Evolutionary conservation across 345 rosid genomes (phyloP), one percentile per base, ranked within the genome.

Genomic region (Sonneratia alba): DNA sequence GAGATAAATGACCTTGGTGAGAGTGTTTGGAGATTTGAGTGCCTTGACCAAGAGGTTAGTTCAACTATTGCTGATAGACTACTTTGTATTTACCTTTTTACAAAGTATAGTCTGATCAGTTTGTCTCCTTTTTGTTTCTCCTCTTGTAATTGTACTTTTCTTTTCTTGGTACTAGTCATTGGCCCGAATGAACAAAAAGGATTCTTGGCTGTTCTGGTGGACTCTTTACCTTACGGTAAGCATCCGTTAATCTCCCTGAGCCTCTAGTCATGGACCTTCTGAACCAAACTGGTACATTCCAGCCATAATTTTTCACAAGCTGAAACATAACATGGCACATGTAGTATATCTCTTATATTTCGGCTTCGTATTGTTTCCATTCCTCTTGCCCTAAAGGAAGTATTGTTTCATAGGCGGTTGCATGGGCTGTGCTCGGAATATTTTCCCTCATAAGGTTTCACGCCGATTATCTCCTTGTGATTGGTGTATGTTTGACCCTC

Each of bases 21-120:
- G 85, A 96, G 99, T 71, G 97, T 96, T 5, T 96, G 99, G 99
- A 89, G 77, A 77, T 96, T 92, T 67, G 98, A 96, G 82, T 91
- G 91, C 78, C 99, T 96, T 78, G 99, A 92, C 76, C 98, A 92
- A 77, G 99, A 96, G 90, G 99, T 96, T 81, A 73, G 89, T 36
- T 45, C 43, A 67, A 51, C 8, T 24, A 53, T 32, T 16, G 15
- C 5, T 32, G 18, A 19, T 47, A 57, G 11, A 67, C 69, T 21
- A 42, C 10, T 42, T 42, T 42, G 45, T 5, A 42, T 42, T 42
- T 42, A 9, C 45, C 10, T 42, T 42, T 42, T 42, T 42, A 42
- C 10, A 9, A 42, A 42, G 45, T 42, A 42, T 5, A 42, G 45
- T 42, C 45, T 42, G 57, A 14, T 18, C 19, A 53, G 32, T 22